phyloP scores from a whole-genome alignment of 768 basidiomycete species.

The Hypholoma fasciculare region DNA sequence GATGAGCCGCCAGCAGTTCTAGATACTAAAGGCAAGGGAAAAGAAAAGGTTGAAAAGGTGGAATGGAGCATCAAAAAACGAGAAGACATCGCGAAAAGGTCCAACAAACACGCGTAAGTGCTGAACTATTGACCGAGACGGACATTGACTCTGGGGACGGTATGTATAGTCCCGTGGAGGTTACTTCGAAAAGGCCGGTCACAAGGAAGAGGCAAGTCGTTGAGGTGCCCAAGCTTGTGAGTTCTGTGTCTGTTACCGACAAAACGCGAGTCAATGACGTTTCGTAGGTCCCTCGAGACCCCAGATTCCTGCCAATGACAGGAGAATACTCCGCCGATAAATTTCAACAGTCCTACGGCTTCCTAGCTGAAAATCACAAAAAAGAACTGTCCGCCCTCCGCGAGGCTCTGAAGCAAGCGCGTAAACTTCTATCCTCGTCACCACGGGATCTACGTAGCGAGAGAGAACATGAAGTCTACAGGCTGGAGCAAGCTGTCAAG shows the following conservation, averaged over 20 bases:
- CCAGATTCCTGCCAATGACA: constrained; percentile 75
- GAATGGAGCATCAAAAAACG: constrained; percentile 44
- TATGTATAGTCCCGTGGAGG: constrained; percentile 67
- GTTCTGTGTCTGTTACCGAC: constrained; percentile 21
- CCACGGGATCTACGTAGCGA: constrained; percentile 60
- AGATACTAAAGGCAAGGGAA: constrained; percentile 26
- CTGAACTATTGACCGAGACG: not conserved
- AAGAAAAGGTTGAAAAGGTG: constrained; percentile 34
- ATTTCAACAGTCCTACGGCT: constrained; percentile 72
- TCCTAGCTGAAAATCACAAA: constrained; percentile 66
- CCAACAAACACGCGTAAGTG: constrained; percentile 86
- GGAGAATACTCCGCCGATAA: constrained; percentile 66
- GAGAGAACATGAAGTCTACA: constrained; percentile 65
- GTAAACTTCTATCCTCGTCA: constrained; percentile 59
- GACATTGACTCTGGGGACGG: not conserved
- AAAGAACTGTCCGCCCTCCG: constrained; percentile 66
- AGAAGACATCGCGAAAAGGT: constrained; percentile 56
- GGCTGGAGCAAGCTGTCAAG: constrained; percentile 74
- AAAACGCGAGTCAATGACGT: not conserved
- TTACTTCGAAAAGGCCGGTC: constrained; percentile 85
- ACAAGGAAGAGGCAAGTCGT: constrained; percentile 70
- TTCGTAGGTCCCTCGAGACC: constrained; percentile 76
- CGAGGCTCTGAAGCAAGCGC: constrained; percentile 66
- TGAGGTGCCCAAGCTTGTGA: constrained; percentile 63
- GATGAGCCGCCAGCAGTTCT: constrained; percentile 9